Evolutionary conservation across 148 eudicot genomes (phyloP).

Genomic region (Nyssa sinensis): DNA sequence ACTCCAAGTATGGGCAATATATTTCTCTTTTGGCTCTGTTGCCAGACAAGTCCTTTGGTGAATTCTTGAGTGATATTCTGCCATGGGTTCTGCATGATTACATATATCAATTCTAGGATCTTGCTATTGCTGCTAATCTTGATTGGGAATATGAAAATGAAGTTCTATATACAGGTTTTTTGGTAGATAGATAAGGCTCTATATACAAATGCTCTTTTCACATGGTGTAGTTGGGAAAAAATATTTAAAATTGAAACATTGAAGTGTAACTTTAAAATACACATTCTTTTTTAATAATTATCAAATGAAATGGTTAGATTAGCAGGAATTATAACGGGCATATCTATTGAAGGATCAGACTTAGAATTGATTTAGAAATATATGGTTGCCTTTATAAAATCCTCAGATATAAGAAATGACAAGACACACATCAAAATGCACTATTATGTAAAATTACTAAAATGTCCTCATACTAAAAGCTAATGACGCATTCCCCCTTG

Average conservation of each 20-base stretch:
- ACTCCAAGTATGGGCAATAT: background rate
- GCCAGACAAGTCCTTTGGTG: background rate
- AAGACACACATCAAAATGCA: no score
- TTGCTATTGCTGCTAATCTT: background rate
- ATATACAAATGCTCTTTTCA: background rate
- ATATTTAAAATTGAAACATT: background rate
- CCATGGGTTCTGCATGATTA: background rate
- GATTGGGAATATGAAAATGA: background rate
- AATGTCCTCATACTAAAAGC: no score
- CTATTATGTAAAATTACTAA: no score
- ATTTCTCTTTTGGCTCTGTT: background rate
- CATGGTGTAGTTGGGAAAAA: background rate
- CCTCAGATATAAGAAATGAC: no score
- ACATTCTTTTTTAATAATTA: no score
- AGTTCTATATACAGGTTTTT: no score
- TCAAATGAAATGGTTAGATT: no score
- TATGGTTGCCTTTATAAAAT: no score
- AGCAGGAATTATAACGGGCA: no score
- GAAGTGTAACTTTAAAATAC: no score
- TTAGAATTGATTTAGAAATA: no score
- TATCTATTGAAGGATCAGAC: no score
- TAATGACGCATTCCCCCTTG: background rate
- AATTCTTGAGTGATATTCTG: background rate
- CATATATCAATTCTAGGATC: background rate
- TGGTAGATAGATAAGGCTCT: constrained; percentile 2